A percentile compares a stretch with the other conserved stretches of the same genome.
These are phyloP conservation scores for Apophysomyces ossiformis DNA, from an alignment of 371 early-diverging fungal species.

Conservation along the genomic window DNA sequence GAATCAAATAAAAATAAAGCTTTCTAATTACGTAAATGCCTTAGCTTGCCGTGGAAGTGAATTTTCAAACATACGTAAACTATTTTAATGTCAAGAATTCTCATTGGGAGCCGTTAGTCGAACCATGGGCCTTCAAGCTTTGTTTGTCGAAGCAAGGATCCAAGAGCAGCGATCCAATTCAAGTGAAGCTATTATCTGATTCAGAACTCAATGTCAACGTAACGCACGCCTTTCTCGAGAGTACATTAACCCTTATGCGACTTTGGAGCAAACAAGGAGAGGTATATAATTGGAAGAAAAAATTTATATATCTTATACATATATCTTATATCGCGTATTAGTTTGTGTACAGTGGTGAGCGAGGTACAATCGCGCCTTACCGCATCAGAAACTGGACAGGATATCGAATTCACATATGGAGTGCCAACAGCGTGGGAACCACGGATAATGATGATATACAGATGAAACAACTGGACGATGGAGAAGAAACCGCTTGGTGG, in stretches of 20 bases:
- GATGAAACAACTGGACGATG: constrained; percentile 72
- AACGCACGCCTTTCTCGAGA: constrained; percentile 88
- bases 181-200: constrained; percentile 73
- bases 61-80: constrained; percentile 76
- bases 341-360: constrained; percentile 42
- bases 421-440: constrained; percentile 24
- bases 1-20: not conserved
- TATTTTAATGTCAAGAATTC: constrained; percentile 89
- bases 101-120: constrained; percentile 91
- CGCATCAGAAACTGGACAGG: constrained; percentile 90
- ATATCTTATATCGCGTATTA: constrained; percentile 5
- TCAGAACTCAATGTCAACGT: constrained; percentile 87
- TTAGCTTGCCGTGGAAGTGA: constrained; percentile 72
- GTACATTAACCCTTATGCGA: constrained; percentile 68
- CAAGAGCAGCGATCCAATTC: constrained; percentile 25
- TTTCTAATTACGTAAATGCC: constrained; percentile 1
- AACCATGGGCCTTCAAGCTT: constrained; percentile 76
- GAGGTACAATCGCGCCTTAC: constrained; percentile 75
- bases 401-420: constrained; percentile 88
- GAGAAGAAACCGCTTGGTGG: constrained; percentile 85
- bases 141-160: constrained; percentile 39
- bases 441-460: constrained; percentile 57
- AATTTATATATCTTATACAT: not conserved
- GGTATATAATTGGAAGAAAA: constrained; percentile 12
- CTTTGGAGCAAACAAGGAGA: constrained; percentile 50